Conservation (phyloP, 163 green algal species). For the Chlamydomonas reinhardtii region DNA sequence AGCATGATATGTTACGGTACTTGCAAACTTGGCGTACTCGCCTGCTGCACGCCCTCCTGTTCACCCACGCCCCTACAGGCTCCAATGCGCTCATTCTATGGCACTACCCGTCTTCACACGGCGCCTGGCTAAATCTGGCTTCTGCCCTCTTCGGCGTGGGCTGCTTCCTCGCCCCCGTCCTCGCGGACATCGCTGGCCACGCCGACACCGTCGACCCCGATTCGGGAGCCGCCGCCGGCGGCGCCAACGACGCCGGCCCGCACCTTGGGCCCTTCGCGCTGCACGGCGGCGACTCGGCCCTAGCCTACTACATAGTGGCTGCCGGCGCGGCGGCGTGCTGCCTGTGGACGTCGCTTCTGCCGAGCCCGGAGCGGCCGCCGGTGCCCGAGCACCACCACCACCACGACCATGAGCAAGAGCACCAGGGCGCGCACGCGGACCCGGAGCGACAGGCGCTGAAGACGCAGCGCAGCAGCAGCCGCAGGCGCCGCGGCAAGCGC, state of each 20-base stretch:
- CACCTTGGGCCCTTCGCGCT: constrained; percentile 6
- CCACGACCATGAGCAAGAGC: background rate
- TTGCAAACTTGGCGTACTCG: no score
- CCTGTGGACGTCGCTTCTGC: constrained; percentile 11
- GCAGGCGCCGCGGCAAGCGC: background rate
- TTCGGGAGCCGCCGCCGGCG: background rate
- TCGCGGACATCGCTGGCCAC: constrained; percentile 1
- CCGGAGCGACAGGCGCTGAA: background rate
- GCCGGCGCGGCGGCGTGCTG: constrained; percentile 8
- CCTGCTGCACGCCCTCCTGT: no score
- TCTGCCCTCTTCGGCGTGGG: constrained; percentile 45
- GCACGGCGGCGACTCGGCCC: background rate
- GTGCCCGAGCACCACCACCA: constrained; percentile 6
- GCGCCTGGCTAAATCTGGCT: constrained; percentile 44
- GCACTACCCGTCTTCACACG: constrained; percentile 30
- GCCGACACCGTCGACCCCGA: background rate
- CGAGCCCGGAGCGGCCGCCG: constrained; percentile 6
- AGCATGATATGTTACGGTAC: no score
- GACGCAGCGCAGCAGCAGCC: background rate
- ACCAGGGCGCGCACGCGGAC: no score
- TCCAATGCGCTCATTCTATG: constrained; percentile 45
- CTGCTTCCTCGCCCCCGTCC: constrained; percentile 38
- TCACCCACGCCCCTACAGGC: background rate
- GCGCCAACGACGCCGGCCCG: background rate
- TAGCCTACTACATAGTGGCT: constrained; percentile 18